A percentile compares a stretch with the other conserved stretches of the same genome.
Evolutionary conservation across 805 yeast species (phyloP).

Genomic region (Schizosaccharomyces japonicus): DNA sequence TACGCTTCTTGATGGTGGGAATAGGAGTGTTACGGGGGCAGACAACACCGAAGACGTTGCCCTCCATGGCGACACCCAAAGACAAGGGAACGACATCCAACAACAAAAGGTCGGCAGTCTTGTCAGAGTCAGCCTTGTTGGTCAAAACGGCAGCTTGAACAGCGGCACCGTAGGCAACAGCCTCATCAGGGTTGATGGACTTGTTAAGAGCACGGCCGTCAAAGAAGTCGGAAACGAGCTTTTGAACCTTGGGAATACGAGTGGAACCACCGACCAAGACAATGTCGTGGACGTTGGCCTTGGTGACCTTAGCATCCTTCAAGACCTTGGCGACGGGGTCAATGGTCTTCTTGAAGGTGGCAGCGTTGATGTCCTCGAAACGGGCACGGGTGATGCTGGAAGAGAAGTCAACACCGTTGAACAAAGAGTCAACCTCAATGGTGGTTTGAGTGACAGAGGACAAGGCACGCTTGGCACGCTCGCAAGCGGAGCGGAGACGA

Average conservation of each 20-base stretch:
- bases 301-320: constrained; percentile 71
- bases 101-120: constrained; percentile 82
- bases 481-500: constrained; percentile 96
- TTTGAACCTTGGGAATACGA: constrained; percentile 96
- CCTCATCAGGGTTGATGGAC: constrained; percentile 96
- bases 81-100: constrained; percentile 96
- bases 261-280: constrained; percentile 97
- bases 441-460: constrained; percentile 91
- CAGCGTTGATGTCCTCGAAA: constrained; percentile 87
- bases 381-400: constrained; percentile 90
- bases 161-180: constrained; percentile 99
- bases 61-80: constrained; percentile 98
- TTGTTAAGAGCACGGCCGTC: constrained; percentile 92
- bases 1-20: constrained; percentile 96
- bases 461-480: constrained; percentile 95
- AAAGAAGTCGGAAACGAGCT: constrained; percentile 77
- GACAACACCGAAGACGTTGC: constrained; percentile 96
- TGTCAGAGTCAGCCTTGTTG: constrained; percentile 71
- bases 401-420: constrained; percentile 87
- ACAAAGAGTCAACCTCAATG: constrained; percentile 85
- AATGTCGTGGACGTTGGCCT: constrained; percentile 73
- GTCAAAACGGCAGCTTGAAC: constrained; percentile 97
- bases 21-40: constrained; percentile 98
- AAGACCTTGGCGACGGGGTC: constrained; percentile 88
- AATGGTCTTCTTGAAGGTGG: constrained; percentile 76